These are phyloP conservation scores for Kwoniella sp. DNA, from an alignment of 768 basidiomycete genomes.

Conservation along the genomic window DNA sequence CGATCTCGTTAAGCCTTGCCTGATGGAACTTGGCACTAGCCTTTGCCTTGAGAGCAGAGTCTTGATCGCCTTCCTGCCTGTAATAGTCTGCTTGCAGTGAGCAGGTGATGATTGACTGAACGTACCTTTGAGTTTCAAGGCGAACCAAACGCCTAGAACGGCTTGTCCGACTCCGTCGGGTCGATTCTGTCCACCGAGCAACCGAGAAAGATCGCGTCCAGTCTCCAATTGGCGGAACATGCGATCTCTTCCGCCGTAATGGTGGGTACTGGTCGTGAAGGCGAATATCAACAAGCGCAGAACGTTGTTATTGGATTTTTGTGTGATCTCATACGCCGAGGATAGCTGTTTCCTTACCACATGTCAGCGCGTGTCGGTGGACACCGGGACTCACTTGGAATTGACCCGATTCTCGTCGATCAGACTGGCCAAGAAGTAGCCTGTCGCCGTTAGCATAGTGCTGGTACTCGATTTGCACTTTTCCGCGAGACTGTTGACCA, in stretches of 20 bases:
- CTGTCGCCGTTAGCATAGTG: slow-evolving; percentile 21
- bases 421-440: slow-evolving; percentile 30
- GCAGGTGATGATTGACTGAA: slow-evolving; percentile 8
- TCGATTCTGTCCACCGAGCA: slow-evolving; percentile 36
- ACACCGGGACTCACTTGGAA: slow-evolving; percentile 29
- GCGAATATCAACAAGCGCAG: slow-evolving; percentile 36
- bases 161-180: slow-evolving; percentile 35
- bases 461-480: slow-evolving; percentile 23
- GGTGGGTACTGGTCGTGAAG: slow-evolving; percentile 34
- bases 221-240: slow-evolving; percentile 35
- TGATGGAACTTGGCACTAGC: slow-evolving; percentile 2
- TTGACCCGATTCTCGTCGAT: slow-evolving; percentile 22
- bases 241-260: slow-evolving; percentile 26
- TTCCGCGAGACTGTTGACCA: slow-evolving; percentile 13
- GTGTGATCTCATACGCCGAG: slow-evolving; percentile 27
- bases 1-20: slow-evolving; percentile 3
- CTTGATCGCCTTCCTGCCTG: slow-evolving; percentile 18
- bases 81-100: slow-evolving; percentile 7
- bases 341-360: slow-evolving; percentile 37
- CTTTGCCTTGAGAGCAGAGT: not conserved
- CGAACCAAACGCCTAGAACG: slow-evolving; percentile 35
- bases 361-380: not conserved
- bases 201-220: slow-evolving; percentile 23
- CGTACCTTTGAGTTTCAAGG: slow-evolving; percentile 31
- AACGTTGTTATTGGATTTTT: slow-evolving; percentile 26